Percentiles rank a stretch among this genome's conserved stretches.
Conservation (phyloP, 306 rosid species). For the Sechiopsis laciniata region DNA sequence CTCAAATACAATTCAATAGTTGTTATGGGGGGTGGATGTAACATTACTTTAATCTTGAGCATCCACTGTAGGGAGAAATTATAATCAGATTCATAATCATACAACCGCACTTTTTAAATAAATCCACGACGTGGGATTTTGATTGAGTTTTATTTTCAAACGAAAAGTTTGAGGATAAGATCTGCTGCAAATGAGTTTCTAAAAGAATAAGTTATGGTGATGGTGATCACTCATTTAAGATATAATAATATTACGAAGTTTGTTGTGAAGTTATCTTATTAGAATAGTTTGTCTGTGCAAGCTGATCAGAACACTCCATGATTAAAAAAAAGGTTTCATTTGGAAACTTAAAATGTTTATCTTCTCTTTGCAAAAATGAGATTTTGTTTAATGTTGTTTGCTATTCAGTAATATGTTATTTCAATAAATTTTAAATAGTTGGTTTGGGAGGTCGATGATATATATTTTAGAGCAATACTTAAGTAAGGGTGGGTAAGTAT, state of each 20-base stretch:
- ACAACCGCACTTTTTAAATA: neutral
- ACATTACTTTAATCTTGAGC: neutral
- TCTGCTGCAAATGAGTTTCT: neutral
- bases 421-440: too few relatives aligned
- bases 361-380: too few relatives aligned
- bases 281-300: too few relatives aligned
- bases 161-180: neutral
- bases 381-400: too few relatives aligned
- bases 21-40: neutral
- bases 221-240: neutral
- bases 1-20: neutral
- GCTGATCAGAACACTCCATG: too few relatives aligned
- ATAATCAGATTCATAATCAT: neutral
- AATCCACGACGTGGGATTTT: neutral
- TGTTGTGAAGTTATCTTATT: neutral
- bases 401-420: too few relatives aligned
- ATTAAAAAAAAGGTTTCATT: too few relatives aligned
- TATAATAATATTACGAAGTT: neutral
- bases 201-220: neutral
- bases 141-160: neutral
- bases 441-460: too few relatives aligned
- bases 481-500: too few relatives aligned
- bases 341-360: too few relatives aligned
- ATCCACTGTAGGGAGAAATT: neutral
- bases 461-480: too few relatives aligned